Percentiles rank a stretch among this genome's conserved stretches.
phyloP scores from a whole-genome alignment of 352 stramenopile species.

The Saprolegnia parasitica region DNA sequence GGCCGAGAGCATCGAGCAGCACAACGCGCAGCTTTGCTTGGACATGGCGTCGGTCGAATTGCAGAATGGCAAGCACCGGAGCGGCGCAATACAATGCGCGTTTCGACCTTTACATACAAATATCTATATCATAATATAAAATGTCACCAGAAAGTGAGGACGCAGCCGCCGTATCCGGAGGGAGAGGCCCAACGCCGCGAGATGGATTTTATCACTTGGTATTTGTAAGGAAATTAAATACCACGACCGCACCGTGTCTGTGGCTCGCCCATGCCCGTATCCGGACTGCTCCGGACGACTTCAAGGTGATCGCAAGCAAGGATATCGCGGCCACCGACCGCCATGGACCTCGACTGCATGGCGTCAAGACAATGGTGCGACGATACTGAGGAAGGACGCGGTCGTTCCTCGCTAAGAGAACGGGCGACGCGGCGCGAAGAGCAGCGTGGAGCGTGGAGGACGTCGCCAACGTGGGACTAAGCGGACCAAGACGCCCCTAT shows the following conservation, averaged over 20 bases:
- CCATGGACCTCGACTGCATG: too few relatives aligned
- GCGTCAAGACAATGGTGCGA: too few relatives aligned
- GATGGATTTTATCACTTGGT: not conserved
- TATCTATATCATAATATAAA: not conserved
- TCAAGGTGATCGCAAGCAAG: not conserved
- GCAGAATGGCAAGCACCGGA: not conserved
- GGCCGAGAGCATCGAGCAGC: slow-evolving; percentile 68
- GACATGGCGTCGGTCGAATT: slow-evolving; percentile 11
- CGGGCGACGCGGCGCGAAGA: too few relatives aligned
- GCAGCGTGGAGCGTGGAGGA: too few relatives aligned
- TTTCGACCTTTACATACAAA: not conserved
- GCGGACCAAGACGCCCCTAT: not conserved
- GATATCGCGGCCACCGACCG: too few relatives aligned
- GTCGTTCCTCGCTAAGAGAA: too few relatives aligned
- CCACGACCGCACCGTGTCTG: not conserved
- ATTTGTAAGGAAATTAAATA: too few relatives aligned
- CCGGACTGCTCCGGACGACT: not conserved
- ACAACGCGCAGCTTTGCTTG: slow-evolving; percentile 42
- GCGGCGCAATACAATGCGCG: not conserved
- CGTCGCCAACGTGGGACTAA: not conserved
- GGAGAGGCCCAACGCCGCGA: not conserved
- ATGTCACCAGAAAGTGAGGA: not conserved
- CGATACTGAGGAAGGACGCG: too few relatives aligned
- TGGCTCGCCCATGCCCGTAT: not conserved
- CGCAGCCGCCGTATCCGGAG: not conserved